These are phyloP conservation scores for Penicillium verrucosum DNA, from an alignment of 2,329 filamentous ascomycete genomes.

Conservation along the genomic window DNA sequence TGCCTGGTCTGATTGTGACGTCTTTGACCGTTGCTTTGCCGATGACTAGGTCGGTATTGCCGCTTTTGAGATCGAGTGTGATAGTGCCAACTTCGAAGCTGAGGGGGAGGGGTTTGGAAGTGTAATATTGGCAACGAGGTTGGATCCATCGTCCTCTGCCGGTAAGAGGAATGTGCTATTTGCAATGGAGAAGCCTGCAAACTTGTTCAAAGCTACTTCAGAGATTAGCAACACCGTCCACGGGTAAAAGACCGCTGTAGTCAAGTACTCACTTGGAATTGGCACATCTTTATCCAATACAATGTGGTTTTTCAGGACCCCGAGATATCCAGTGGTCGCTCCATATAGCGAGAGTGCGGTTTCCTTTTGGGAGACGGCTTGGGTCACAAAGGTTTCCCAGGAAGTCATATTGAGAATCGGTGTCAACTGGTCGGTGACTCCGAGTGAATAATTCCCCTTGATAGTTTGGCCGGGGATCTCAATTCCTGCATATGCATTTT, in stretches of 20 bases:
- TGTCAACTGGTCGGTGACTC: conserved; percentile 10
- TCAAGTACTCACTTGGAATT: conserved; percentile 10
- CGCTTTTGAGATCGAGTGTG: conserved; percentile 20
- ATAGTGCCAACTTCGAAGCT: conserved; percentile 23
- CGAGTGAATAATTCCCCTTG: conserved; percentile 22
- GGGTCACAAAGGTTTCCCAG: conserved; percentile 16
- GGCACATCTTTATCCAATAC: conserved; percentile 18
- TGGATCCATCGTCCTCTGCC: conserved; percentile 19
- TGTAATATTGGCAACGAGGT: conserved; percentile 21
- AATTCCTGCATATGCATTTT: conserved; percentile 18
- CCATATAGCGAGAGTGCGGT: conserved; percentile 15
- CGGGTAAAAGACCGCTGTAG: neutral
- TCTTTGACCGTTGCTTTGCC: conserved; percentile 19
- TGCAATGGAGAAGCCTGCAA: conserved; percentile 19
- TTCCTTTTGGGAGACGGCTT: conserved; percentile 16
- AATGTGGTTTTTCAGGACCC: conserved; percentile 21
- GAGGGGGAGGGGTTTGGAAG: conserved; percentile 23
- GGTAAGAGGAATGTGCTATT: conserved; percentile 21
- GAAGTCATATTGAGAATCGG: conserved; percentile 15
- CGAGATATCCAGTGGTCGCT: conserved; percentile 17
- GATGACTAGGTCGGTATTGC: conserved; percentile 11
- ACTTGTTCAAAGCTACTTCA: conserved; percentile 18
- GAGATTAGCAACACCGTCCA: neutral
- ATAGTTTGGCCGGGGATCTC: conserved; percentile 19
- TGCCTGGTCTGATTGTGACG: conserved; percentile 19